Base-by-base conservation (phyloP, 169 alveolate genomes). In the Plasmodium adleri region DNA sequence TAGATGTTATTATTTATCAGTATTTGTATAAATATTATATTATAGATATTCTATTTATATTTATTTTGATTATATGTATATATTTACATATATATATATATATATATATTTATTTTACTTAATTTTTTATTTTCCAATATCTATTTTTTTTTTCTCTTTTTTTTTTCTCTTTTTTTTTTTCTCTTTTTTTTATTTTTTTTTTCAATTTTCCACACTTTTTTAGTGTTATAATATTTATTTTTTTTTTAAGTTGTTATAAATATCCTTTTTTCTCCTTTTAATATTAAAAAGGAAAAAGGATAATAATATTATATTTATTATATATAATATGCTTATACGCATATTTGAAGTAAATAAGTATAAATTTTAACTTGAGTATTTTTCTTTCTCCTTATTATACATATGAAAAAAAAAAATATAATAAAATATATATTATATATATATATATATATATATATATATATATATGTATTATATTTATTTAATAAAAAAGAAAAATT, bases 191-290 rank as follows among this genome's bases (percentile, higher is more conserved):
- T 56, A 10, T n/a, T 56, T 12, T 22, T 9, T 15, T 52, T 13
- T 52, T 56, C 63, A 10, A 56, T 56, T 15, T 1, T 56, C 8
- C 22, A 12, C 10, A 56, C 63, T 56, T 56, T n/a, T 15, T 15
- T 56, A 32, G 45, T 56, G 15, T 56, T n/a, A 15, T 56, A 56
- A 56, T 56, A 56, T 56, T n/a, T 9, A 13, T 52, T 52, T 56
- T 56, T 56, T 56, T 56, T 56, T 56, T 56, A 56, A 56, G 63
- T 56, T 56, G 63, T 56, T 56, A 56, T n/a, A 56, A 56, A 56
- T 56, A 56, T 56, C 17, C n/a, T 52, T 52, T 52, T 12, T 56
- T 56, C 9, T 56, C 22, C 45, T 32, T 32, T 32, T 32, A 32
- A 32, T 32, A 32, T 32, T 32, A 32, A 32, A 32, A 32, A 32